A percentile compares a stretch with the other conserved stretches of the same genome.
Conservation (phyloP, 495 filamentous ascomycete genomes). For the Penicillium dipodomyicola region DNA sequence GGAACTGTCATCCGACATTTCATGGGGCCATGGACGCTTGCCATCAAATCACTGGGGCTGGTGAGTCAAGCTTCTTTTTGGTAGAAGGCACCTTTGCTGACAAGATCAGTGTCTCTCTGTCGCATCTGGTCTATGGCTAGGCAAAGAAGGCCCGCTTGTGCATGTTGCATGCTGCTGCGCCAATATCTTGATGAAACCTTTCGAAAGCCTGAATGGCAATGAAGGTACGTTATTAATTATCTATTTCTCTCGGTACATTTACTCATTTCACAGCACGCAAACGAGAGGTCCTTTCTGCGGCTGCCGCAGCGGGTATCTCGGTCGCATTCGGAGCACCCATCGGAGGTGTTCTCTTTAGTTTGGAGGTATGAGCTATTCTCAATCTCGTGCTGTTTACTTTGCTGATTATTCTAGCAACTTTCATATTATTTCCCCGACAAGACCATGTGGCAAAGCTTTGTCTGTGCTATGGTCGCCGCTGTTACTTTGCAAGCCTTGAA, state of each 20-base stretch:
- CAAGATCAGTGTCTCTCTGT: constrained; percentile 72
- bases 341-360: constrained; percentile 86
- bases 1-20: constrained; percentile 93
- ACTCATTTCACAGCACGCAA: constrained; percentile 67
- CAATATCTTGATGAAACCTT: constrained; percentile 91
- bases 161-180: constrained; percentile 98
- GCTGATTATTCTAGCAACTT: constrained; percentile 58
- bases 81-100: constrained; percentile 12
- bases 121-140: constrained; percentile 95
- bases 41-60: constrained; percentile 88
- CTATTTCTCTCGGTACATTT: background rate
- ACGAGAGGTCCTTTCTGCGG: constrained; percentile 91
- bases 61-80: constrained; percentile 46
- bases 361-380: constrained; percentile 60
- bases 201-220: constrained; percentile 77
- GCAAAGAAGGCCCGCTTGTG: constrained; percentile 94
- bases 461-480: constrained; percentile 96
- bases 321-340: constrained; percentile 98
- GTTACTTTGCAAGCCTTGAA: constrained; percentile 90
- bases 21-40: constrained; percentile 87
- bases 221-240: constrained; percentile 60
- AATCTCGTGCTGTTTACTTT: constrained; percentile 1
- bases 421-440: constrained; percentile 99
- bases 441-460: constrained; percentile 99
- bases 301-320: constrained; percentile 90